These are phyloP conservation scores for Pelargonium citronellum DNA, from an alignment of 441 rosid species.

Conservation along the genomic window DNA sequence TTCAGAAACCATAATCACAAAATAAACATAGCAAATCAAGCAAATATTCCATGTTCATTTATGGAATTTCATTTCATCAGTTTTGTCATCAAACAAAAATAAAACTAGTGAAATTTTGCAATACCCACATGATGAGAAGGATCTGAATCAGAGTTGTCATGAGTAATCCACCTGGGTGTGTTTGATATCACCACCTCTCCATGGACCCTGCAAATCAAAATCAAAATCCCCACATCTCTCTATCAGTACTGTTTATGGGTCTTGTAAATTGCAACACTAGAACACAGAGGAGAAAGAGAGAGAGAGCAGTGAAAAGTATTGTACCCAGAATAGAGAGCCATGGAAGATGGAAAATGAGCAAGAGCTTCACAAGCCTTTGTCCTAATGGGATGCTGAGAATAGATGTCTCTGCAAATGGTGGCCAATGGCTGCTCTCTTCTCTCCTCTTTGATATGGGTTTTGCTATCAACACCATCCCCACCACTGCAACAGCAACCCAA, in stretches of 20 bases:
- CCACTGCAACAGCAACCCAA: conserved; percentile 73
- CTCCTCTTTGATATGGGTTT: conserved; percentile 30
- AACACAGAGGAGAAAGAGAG: background rate
- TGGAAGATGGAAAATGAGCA: conserved; percentile 42
- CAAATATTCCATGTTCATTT: background rate
- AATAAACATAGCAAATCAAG: background rate
- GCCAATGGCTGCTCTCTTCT: conserved; percentile 20
- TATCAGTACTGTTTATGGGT: no score
- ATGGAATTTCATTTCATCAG: background rate
- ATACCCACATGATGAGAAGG: conserved; percentile 31
- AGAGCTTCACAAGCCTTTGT: conserved; percentile 67
- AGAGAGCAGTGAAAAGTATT: background rate
- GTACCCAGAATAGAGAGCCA: conserved; percentile 78
- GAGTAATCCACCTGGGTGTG: conserved; percentile 49
- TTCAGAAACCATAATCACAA: background rate
- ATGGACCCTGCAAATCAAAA: conserved; percentile 42
- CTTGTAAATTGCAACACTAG: background rate
- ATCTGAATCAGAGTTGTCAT: conserved; percentile 19
- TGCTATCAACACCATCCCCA: conserved; percentile 13
- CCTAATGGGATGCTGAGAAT: conserved; percentile 39
- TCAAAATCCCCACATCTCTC: background rate
- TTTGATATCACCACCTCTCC: conserved; percentile 65
- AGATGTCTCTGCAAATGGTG: conserved; percentile 52
- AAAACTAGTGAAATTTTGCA: background rate
- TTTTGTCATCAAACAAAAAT: background rate